These are phyloP conservation scores for Lotus japonicus DNA, from an alignment of 306 rosid genomes.

Conservation along the genomic window DNA sequence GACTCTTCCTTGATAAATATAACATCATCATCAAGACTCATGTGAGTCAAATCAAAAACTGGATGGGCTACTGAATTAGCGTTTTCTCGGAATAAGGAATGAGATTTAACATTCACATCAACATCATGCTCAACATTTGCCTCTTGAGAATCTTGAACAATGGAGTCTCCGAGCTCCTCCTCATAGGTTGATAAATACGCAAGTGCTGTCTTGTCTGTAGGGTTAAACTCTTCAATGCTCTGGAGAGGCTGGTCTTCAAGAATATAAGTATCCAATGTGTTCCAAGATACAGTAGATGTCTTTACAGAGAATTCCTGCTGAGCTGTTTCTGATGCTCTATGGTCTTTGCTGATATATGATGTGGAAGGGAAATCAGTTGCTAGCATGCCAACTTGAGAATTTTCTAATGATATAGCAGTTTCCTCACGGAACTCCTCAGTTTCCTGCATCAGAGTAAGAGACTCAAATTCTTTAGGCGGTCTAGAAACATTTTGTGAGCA, in stretches of 20 bases:
- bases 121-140: slow-evolving; percentile 21
- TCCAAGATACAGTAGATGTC: slow-evolving; percentile 12
- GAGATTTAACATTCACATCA: not conserved
- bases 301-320: slow-evolving; percentile 21
- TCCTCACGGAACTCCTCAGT: slow-evolving; percentile 36
- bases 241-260: slow-evolving; percentile 16
- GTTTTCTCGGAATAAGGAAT: slow-evolving; percentile 14
- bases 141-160: slow-evolving; percentile 56
- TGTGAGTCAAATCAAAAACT: slow-evolving; percentile 6
- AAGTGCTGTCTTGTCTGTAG: slow-evolving; percentile 18
- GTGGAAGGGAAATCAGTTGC: slow-evolving; percentile 33
- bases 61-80: not conserved
- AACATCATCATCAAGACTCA: slow-evolving; percentile 26
- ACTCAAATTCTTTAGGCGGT: no score
- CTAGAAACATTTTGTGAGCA: no score
- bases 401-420: slow-evolving; percentile 31
- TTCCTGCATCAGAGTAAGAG: slow-evolving; percentile 39
- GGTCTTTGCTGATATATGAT: slow-evolving; percentile 21
- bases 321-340: slow-evolving; percentile 24
- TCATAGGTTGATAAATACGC: slow-evolving; percentile 25
- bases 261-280: slow-evolving; percentile 10
- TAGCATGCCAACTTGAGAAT: slow-evolving; percentile 17
- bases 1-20: slow-evolving; percentile 29
- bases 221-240: slow-evolving; percentile 20
- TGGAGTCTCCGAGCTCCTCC: slow-evolving; percentile 28